Conservation (phyloP, 148 eudicot species). For the Silene uniflora region DNA sequence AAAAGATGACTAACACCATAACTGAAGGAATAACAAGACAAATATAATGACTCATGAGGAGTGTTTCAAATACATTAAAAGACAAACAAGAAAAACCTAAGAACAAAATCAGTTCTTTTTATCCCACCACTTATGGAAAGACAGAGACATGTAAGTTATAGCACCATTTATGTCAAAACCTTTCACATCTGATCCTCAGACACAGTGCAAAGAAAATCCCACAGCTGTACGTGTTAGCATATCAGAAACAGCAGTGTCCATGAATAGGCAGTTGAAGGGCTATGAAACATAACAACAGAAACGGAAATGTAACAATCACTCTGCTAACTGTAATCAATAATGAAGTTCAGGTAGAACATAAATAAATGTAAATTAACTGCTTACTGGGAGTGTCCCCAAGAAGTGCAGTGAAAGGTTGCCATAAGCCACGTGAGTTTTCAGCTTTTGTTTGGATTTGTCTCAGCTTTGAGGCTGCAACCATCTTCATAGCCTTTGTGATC, state of each 20-base stretch:
- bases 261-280: background rate
- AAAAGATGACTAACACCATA: background rate
- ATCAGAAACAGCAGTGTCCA: background rate
- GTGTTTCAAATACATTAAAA: background rate
- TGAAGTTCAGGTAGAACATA: background rate
- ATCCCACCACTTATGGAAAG: background rate
- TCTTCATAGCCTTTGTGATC: slow-evolving; percentile 99
- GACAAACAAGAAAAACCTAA: background rate
- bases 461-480: slow-evolving; percentile 99
- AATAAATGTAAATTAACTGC: slow-evolving; percentile 18
- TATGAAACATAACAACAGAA: background rate
- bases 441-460: slow-evolving; percentile 82
- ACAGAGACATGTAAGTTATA: background rate
- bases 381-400: slow-evolving; percentile 95
- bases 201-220: background rate
- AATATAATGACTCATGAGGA: background rate
- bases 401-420: slow-evolving; percentile 99
- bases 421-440: slow-evolving; percentile 94
- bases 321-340: background rate
- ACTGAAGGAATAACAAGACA: background rate
- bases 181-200: background rate
- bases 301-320: background rate
- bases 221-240: background rate
- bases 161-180: background rate
- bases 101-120: background rate